phyloP scores from a whole-genome alignment of 2,329 filamentous ascomycete species.

The Xylaria sp. region DNA sequence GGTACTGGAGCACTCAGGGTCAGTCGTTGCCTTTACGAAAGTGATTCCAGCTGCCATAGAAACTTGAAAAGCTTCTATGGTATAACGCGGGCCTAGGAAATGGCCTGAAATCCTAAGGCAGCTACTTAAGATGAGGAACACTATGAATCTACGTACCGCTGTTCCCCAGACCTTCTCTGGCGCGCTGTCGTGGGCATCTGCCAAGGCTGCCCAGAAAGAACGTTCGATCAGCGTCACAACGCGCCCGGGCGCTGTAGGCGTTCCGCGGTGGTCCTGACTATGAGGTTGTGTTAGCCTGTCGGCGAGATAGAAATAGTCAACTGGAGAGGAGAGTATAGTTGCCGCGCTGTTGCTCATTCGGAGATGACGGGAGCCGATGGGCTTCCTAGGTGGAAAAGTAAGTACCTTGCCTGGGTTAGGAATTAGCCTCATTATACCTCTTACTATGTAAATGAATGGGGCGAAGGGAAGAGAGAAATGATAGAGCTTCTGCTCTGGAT shows the following conservation, averaged over 20 bases:
- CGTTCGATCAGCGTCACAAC: constrained; percentile 92
- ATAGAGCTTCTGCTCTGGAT: neutral
- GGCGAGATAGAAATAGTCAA: neutral
- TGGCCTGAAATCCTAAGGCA: neutral
- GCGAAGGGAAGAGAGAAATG: neutral
- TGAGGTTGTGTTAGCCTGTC: constrained; percentile 16
- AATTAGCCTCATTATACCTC: constrained; percentile 15
- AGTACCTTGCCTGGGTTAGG: constrained; percentile 27
- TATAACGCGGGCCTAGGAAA: neutral
- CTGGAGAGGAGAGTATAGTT: neutral
- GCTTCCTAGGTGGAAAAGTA: neutral
- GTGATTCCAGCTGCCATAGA: neutral
- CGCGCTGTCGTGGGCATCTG: constrained; percentile 66
- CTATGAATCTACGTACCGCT: constrained; percentile 51
- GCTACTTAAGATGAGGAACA: neutral
- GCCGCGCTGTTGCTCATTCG: neutral
- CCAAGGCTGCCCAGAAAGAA: constrained; percentile 79
- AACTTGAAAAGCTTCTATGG: neutral
- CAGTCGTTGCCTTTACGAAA: neutral
- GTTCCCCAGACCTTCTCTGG: constrained; percentile 84
- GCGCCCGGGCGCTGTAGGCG: constrained; percentile 82
- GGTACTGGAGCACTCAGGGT: constrained; percentile 56
- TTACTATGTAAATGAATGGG: neutral
- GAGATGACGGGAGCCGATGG: neutral
- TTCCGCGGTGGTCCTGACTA: constrained; percentile 94